Percentiles rank a stretch among this genome's conserved stretches.
These are phyloP conservation scores for Westerdykella ornata DNA, from an alignment of 2,329 filamentous ascomycete genomes.

Conservation along the genomic window DNA sequence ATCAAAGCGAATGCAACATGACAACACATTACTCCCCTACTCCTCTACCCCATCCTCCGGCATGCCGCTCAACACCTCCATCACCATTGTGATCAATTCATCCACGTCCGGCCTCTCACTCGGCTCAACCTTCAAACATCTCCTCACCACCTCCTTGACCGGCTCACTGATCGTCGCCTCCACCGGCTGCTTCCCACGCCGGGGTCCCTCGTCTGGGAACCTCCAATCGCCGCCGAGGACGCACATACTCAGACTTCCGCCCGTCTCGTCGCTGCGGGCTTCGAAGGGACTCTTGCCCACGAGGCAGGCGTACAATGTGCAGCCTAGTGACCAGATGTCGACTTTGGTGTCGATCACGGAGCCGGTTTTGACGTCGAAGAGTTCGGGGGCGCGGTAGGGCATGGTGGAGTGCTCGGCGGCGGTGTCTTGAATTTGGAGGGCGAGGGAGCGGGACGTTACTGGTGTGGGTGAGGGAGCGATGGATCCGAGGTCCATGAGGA, in stretches of 20 bases:
- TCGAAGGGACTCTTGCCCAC: slow-evolving; percentile 97
- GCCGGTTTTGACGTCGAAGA: slow-evolving; percentile 96
- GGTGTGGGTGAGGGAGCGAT: slow-evolving; percentile 79
- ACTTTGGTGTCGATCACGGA: slow-evolving; percentile 90
- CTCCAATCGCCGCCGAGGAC: slow-evolving; percentile 92
- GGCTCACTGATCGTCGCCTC: slow-evolving; percentile 64
- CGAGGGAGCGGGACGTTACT: slow-evolving; percentile 83
- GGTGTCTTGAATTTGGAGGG: slow-evolving; percentile 85
- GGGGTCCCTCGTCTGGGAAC: slow-evolving; percentile 77
- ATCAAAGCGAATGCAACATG: not conserved
- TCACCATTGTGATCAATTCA: slow-evolving; percentile 73
- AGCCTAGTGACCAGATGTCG: slow-evolving; percentile 95
- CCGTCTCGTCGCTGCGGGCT: slow-evolving; percentile 90
- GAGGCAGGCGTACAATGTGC: slow-evolving; percentile 94
- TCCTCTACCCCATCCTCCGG: slow-evolving; percentile 38
- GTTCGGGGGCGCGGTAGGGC: slow-evolving; percentile 94
- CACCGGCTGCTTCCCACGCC: slow-evolving; percentile 45
- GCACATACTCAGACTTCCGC: slow-evolving; percentile 85
- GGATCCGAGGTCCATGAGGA: slow-evolving; percentile 96
- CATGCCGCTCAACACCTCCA: slow-evolving; percentile 60
- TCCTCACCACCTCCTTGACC: slow-evolving; percentile 80
- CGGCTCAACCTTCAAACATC: slow-evolving; percentile 80
- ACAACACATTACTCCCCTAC: not conserved
- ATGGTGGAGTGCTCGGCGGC: slow-evolving; percentile 97
- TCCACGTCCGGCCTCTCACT: slow-evolving; percentile 80